Evolutionary conservation across 768 basidiomycete genomes (phyloP).

Genomic region (Mycena vitilis): DNA sequence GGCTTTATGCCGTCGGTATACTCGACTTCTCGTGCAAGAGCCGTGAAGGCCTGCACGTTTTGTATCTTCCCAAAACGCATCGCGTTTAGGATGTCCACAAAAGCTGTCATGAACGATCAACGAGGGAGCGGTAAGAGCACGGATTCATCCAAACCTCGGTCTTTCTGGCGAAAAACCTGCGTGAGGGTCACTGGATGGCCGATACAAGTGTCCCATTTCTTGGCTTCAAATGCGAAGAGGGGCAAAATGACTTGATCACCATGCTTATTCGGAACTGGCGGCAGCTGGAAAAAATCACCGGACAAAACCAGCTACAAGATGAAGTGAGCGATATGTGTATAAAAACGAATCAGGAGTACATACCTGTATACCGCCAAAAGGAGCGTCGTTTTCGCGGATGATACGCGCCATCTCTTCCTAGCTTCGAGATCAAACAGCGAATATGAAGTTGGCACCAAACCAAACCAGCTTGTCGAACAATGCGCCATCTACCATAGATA

Average conservation of each 20-base stretch:
- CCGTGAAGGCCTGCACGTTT: conserved; percentile 61
- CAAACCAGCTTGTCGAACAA: conserved; percentile 85
- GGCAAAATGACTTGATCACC: conserved; percentile 61
- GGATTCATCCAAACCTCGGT: conserved; percentile 61
- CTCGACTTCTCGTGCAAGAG: conserved; percentile 64
- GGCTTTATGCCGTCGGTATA: conserved; percentile 84
- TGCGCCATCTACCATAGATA: conserved; percentile 89
- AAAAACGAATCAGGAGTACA: conserved; percentile 48
- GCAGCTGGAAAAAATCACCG: conserved; percentile 93
- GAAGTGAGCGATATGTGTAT: background rate
- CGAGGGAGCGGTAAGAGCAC: background rate
- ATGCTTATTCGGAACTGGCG: conserved; percentile 74
- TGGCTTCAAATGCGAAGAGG: conserved; percentile 84
- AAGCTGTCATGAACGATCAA: conserved; percentile 51
- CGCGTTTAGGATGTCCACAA: conserved; percentile 88
- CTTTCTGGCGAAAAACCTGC: conserved; percentile 90
- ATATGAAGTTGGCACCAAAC: background rate
- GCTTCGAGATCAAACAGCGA: conserved; percentile 45
- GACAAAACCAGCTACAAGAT: conserved; percentile 76
- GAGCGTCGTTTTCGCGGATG: conserved; percentile 61
- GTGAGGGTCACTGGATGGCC: conserved; percentile 65
- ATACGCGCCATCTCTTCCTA: conserved; percentile 73
- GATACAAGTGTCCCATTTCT: conserved; percentile 77
- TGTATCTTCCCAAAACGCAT: conserved; percentile 79
- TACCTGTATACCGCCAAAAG: conserved; percentile 95